Percentiles rank a stretch among this genome's conserved stretches.
Evolutionary conservation across 225 moss, liverwort and hornwort species (phyloP).

Genomic region (Marchantia polymorpha): DNA sequence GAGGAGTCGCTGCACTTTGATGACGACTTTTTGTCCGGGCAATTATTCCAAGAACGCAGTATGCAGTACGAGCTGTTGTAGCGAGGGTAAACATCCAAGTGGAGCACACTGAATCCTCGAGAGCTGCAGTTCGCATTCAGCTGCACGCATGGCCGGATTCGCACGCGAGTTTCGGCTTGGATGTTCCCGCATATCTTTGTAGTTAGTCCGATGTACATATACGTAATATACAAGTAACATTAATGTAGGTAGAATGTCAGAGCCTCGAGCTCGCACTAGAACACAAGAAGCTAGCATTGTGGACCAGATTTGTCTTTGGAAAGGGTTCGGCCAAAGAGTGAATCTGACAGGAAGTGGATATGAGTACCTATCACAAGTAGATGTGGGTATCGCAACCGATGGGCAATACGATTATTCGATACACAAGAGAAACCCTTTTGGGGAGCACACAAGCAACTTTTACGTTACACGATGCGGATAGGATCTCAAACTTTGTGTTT

Average conservation of each 20-base stretch:
- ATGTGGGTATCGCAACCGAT: neutral
- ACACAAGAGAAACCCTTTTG: neutral
- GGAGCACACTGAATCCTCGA: neutral
- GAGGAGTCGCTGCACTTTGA: neutral
- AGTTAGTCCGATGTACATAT: neutral
- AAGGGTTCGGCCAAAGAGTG: neutral
- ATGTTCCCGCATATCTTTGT: neutral
- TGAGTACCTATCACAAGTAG: neutral
- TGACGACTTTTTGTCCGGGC: slow-evolving; percentile 5
- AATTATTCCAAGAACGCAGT: slow-evolving; percentile 1
- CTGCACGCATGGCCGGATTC: neutral
- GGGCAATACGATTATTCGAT: slow-evolving; percentile 5
- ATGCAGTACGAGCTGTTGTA: neutral
- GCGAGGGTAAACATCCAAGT: neutral
- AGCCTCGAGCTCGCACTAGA: neutral
- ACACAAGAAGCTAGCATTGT: slow-evolving; percentile 8
- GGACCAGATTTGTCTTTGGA: slow-evolving; percentile 9
- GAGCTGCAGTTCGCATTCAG: neutral
- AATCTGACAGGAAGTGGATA: slow-evolving; percentile 11
- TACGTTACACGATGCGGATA: neutral
- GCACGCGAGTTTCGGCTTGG: neutral
- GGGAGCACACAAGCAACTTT: slow-evolving; percentile 1
- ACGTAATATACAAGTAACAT: neutral
- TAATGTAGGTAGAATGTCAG: neutral
- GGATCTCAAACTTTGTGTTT: neutral